Base-by-base conservation (phyloP, 768 basidiomycete genomes). In the Calvatia gigantea region DNA sequence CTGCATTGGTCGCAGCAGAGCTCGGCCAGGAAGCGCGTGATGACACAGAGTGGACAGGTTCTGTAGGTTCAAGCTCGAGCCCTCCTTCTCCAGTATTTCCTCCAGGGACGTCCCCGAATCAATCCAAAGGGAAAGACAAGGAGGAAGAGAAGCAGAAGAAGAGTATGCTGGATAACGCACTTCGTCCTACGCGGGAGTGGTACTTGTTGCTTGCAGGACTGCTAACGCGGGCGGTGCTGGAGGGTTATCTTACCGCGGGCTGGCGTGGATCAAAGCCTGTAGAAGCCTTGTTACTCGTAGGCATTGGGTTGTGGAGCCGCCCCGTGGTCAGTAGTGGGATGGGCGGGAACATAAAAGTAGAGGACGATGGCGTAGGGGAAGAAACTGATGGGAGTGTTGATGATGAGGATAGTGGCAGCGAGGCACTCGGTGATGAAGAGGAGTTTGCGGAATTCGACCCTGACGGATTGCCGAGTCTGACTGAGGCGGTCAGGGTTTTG, bases 241-340 rank as follows among this genome's bases (percentile, higher is more conserved):
- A 95, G 64, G 92, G 92, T 0, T 94, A 94, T 64, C 75, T 94
- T 42, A 85, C 84, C 1, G 86, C 84, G 8, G 86, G 87, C 0
- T 95, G 92, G 92, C 79, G 77, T 27, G 91, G 92, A 0, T 70
- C 80, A 1, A 80, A 84, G 35, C 83, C 86, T 4, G 78, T 85
- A 8, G 86, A 90, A 62, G 82, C 86, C 57, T 69, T 94, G 53
- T 69, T 94, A 45, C 83, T 85, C 2, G 79, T 93, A 21, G 92
- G 91, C 1, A 69, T 88, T 41, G 82, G 84, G 6, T 69, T 79
- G 19, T 67, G 67, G 27, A 65, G 68, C 2, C 58, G 25, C 28
- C 11, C 8, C 17, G 35, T 45, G 46, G 52, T 37, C 14, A 12
- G 17, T 8, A 25, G 35, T 39, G 42, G 37, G 39, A 41, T 31